Evolutionary conservation across 1,139 yeast species (phyloP).

Genomic region (Pichia sp.): DNA sequence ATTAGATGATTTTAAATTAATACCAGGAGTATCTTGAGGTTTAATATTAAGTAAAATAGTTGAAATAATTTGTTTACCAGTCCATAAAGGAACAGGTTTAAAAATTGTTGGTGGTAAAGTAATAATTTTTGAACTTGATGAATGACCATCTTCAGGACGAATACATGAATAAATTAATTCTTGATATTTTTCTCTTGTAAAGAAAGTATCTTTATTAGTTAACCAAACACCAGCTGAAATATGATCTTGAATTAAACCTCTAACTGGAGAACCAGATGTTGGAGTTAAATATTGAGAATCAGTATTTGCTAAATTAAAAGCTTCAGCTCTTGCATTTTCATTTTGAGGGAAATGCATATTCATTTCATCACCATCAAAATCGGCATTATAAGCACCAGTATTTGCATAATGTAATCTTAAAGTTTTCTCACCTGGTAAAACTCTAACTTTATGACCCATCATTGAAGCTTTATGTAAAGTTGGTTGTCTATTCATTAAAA

Average conservation of each 20-base stretch:
- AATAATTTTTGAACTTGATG: slow-evolving; percentile 59
- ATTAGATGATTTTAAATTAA: slow-evolving; percentile 74
- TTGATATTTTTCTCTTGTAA: slow-evolving; percentile 86
- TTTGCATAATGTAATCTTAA: slow-evolving; percentile 95
- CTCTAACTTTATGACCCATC: slow-evolving; percentile 99
- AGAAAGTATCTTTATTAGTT: slow-evolving; percentile 85
- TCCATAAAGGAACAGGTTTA: slow-evolving; percentile 91
- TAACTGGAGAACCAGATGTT: slow-evolving; percentile 94
- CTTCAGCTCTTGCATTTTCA: slow-evolving; percentile 97
- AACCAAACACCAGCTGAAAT: slow-evolving; percentile 99
- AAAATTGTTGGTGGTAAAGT: slow-evolving; percentile 86
- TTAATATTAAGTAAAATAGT: slow-evolving; percentile 84
- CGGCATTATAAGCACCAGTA: slow-evolving; percentile 95
- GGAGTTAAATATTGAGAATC: slow-evolving; percentile 97
- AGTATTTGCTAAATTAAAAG: slow-evolving; percentile 88
- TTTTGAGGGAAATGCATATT: slow-evolving; percentile 99
- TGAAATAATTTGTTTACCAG: slow-evolving; percentile 96
- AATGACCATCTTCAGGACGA: slow-evolving; percentile 98
- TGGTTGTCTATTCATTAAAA: slow-evolving; percentile 98
- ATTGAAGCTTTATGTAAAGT: slow-evolving; percentile 98
- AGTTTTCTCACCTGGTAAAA: slow-evolving; percentile 95
- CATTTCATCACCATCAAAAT: slow-evolving; percentile 99
- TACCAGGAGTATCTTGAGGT: slow-evolving; percentile 84
- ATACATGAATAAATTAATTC: slow-evolving; percentile 91
- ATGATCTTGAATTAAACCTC: slow-evolving; percentile 99